Evolutionary conservation across 2,329 filamentous ascomycete genomes (phyloP).

Genomic region (Aspergillus bombycis): DNA sequence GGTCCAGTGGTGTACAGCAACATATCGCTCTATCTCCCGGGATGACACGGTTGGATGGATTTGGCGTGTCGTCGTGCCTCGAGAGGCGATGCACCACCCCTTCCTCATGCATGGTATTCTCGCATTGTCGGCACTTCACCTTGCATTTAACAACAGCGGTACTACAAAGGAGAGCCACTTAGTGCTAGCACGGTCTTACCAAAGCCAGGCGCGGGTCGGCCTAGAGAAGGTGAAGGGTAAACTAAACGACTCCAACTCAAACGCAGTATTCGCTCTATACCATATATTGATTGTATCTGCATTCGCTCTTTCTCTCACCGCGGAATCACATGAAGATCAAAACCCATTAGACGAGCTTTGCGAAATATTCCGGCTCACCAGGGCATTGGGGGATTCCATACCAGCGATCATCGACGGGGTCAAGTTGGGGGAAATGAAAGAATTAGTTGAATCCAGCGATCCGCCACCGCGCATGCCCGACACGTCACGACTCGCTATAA

Average conservation of each 20-base stretch:
- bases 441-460: conserved; percentile 28
- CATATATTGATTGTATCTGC: conserved; percentile 38
- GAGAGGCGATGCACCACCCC: conserved; percentile 33
- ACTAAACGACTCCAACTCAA: conserved; percentile 33
- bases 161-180: conserved; percentile 28
- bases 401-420: conserved; percentile 28
- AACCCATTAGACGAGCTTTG: conserved; percentile 35
- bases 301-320: conserved; percentile 34
- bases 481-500: conserved; percentile 35
- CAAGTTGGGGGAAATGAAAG: conserved; percentile 28
- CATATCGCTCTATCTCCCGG: conserved; percentile 35
- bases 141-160: conserved; percentile 25
- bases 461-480: conserved; percentile 37
- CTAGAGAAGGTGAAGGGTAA: conserved; percentile 27
- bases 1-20: conserved; percentile 40
- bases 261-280: conserved; percentile 41
- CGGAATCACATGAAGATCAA: conserved; percentile 10
- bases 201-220: conserved; percentile 27
- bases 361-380: conserved; percentile 32
- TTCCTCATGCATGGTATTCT: conserved; percentile 40
- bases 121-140: conserved; percentile 38
- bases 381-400: conserved; percentile 34
- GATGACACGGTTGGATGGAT: conserved; percentile 27
- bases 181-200: conserved; percentile 33
- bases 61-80: conserved; percentile 37